phyloP scores from a whole-genome alignment of 495 filamentous ascomycete species.

The Lasiosphaeris hirsuta region DNA sequence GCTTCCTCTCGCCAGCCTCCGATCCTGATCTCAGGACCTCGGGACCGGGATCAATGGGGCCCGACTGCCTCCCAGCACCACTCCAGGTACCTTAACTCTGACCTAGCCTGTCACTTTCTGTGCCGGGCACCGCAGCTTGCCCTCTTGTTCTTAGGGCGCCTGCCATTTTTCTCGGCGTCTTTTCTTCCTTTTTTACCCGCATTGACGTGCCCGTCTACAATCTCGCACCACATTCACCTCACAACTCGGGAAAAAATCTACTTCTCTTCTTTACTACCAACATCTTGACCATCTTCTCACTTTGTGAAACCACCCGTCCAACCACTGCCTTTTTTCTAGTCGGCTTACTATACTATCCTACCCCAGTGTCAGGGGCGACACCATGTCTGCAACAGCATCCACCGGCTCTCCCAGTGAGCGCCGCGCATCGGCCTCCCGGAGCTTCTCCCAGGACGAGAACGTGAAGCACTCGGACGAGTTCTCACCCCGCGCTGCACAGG shows the following conservation, averaged over 20 bases:
- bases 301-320: constrained; percentile 11
- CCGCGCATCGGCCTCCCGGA: constrained; percentile 34
- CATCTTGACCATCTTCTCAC: constrained; percentile 31
- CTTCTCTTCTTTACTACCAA: constrained; percentile 22
- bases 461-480: constrained; percentile 25
- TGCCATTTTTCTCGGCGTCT: neutral
- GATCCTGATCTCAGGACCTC: neutral
- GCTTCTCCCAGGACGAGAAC: constrained; percentile 44
- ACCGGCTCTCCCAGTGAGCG: constrained; percentile 49
- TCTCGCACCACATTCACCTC: constrained; percentile 13
- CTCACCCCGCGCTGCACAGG: constrained; percentile 10
- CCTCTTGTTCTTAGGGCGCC: neutral
- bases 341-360: constrained; percentile 8
- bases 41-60: neutral
- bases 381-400: constrained; percentile 46
- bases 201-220: neutral
- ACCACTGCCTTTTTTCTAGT: constrained; percentile 10
- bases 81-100: neutral
- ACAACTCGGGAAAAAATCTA: constrained; percentile 19
- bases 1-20: neutral
- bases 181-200: neutral
- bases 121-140: neutral
- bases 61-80: neutral
- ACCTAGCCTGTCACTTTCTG: neutral
- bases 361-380: constrained; percentile 13